These are phyloP conservation scores for Zygosaccharomyces sapae DNA, from an alignment of 1,139 yeast genomes.

Conservation along the genomic window DNA sequence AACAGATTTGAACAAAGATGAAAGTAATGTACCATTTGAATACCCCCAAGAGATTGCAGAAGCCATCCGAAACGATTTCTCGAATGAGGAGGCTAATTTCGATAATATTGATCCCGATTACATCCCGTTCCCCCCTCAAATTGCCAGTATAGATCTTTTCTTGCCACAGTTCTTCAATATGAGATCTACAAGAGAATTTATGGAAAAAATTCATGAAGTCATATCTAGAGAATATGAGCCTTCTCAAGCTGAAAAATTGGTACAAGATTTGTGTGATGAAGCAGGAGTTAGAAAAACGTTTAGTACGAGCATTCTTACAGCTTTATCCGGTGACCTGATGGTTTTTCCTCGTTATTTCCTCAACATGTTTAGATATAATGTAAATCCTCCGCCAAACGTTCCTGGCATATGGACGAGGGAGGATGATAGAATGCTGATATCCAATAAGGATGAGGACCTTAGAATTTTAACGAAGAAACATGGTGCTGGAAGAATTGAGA, in stretches of 20 bases:
- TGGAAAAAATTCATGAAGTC: conserved; percentile 40
- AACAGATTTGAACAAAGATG: conserved; percentile 30
- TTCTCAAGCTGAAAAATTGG: conserved; percentile 44
- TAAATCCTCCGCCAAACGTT: conserved; percentile 43
- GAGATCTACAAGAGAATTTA: conserved; percentile 27
- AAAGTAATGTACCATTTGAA: conserved; percentile 28
- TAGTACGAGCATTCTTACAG: conserved; percentile 45
- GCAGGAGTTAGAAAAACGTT: conserved; percentile 46
- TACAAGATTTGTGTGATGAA: conserved; percentile 42
- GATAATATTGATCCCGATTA: conserved; percentile 32
- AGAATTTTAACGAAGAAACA: conserved; percentile 37
- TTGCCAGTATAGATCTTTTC: conserved; percentile 33
- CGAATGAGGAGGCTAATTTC: conserved; percentile 30
- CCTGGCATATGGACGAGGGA: conserved; percentile 50
- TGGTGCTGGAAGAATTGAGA: conserved; percentile 39
- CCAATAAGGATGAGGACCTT: conserved; percentile 35
- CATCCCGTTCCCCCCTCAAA: conserved; percentile 34
- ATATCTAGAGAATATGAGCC: conserved; percentile 43
- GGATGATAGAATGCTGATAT: conserved; percentile 41
- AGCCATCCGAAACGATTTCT: conserved; percentile 33
- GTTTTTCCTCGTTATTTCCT: conserved; percentile 45
- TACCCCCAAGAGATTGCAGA: conserved; percentile 37
- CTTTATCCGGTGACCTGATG: conserved; percentile 48
- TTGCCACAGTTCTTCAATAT: conserved; percentile 34
- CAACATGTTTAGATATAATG: conserved; percentile 43